phyloP scores from a whole-genome alignment of 2,329 filamentous ascomycete species.

The Cladosporium colombiae region DNA sequence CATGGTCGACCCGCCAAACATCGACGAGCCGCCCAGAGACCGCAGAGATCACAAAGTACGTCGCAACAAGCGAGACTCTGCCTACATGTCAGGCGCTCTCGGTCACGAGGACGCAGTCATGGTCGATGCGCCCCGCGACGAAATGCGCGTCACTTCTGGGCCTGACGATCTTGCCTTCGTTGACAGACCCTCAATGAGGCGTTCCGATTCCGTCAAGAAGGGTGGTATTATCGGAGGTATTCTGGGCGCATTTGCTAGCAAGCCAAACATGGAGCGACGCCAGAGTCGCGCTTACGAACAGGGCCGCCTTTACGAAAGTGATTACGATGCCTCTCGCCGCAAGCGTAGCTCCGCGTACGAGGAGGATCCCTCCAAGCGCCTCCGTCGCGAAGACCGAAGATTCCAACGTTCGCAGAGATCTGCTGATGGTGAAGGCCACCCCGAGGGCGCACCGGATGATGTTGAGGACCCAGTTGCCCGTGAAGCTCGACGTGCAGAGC shows the following conservation, averaged over 20 bases:
- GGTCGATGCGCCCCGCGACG: constrained; percentile 44
- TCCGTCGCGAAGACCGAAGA: constrained; percentile 40
- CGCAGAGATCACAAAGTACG: constrained; percentile 40
- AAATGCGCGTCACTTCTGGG: constrained; percentile 46
- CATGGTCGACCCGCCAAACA: constrained; percentile 50
- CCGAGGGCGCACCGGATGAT: constrained; percentile 33
- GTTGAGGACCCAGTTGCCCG: constrained; percentile 32
- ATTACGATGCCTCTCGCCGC: constrained; percentile 34
- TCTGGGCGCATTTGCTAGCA: constrained; percentile 44
- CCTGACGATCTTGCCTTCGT: constrained; percentile 56
- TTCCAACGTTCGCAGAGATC: constrained; percentile 36
- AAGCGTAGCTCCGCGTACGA: constrained; percentile 37
- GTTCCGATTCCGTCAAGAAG: constrained; percentile 61
- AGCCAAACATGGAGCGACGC: constrained; percentile 31
- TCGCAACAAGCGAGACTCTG: constrained; percentile 45
- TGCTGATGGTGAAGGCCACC: constrained; percentile 32
- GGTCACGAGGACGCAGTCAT: constrained; percentile 45
- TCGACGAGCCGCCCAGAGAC: constrained; percentile 31
- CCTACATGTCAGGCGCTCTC: constrained; percentile 41
- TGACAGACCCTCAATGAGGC: constrained; percentile 56
- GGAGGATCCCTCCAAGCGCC: constrained; percentile 37
- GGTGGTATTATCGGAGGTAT: constrained; percentile 60
- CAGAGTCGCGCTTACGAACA: constrained; percentile 36
- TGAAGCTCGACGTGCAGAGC: constrained; percentile 38
- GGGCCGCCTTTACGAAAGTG: constrained; percentile 37